Evolutionary conservation across 768 basidiomycete genomes (phyloP).

Genomic region (Kwoniella sp.): DNA sequence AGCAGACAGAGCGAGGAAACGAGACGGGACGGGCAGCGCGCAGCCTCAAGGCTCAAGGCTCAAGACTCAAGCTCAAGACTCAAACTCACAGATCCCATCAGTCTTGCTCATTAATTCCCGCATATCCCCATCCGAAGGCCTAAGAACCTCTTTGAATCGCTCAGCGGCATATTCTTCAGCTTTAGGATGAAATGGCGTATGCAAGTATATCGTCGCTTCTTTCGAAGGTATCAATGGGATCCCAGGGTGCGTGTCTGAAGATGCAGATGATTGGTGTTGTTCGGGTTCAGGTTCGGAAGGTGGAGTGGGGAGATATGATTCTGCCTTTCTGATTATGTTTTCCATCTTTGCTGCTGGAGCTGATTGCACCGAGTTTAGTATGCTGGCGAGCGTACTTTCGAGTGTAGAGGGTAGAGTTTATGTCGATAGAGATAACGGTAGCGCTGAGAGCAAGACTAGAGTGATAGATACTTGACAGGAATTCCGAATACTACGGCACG

Average conservation of each 20-base stretch:
- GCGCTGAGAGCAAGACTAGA: too few relatives aligned
- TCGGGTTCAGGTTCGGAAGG: slow-evolving; percentile 5
- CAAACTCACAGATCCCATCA: slow-evolving; percentile 50
- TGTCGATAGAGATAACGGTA: too few relatives aligned
- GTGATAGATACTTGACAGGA: too few relatives aligned
- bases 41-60: too few relatives aligned
- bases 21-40: too few relatives aligned
- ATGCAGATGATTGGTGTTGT: not conserved
- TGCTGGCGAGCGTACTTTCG: too few relatives aligned
- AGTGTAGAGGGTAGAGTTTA: too few relatives aligned
- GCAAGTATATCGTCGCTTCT: slow-evolving; percentile 44
- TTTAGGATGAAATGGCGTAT: slow-evolving; percentile 42
- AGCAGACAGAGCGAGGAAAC: too few relatives aligned
- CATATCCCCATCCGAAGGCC: slow-evolving; percentile 24
- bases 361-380: too few relatives aligned
- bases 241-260: not conserved
- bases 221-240: slow-evolving; percentile 6
- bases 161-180: slow-evolving; percentile 42
- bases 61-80: too few relatives aligned
- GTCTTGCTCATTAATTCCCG: slow-evolving; percentile 32
- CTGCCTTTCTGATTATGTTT: not conserved
- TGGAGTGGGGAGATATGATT: slow-evolving; percentile 16
- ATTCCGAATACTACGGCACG: too few relatives aligned
- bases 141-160: slow-evolving; percentile 34
- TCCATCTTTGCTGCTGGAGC: too few relatives aligned